A percentile compares a stretch with the other conserved stretches of the same genome.
phyloP scores from a whole-genome alignment of 768 basidiomycete genomes.

The Pleurotus sapidus region DNA sequence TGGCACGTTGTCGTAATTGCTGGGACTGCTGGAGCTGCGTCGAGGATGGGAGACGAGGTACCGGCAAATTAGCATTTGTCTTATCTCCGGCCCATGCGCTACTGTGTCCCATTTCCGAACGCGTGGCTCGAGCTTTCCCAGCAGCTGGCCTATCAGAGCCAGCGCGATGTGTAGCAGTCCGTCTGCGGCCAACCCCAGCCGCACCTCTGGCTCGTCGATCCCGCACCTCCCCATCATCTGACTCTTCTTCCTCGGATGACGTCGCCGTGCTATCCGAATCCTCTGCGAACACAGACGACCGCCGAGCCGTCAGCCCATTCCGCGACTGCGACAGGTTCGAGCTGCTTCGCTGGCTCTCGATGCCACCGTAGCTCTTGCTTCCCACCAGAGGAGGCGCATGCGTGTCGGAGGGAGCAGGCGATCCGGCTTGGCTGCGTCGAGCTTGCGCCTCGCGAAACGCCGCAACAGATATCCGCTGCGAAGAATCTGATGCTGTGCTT shows the following conservation, averaged over 20 bases:
- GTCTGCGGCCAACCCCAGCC: conserved; percentile 20
- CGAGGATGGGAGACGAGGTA: background rate
- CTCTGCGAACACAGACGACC: conserved; percentile 5
- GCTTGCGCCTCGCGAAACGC: conserved; percentile 81
- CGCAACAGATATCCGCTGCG: conserved; percentile 76
- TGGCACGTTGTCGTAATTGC: conserved; percentile 43
- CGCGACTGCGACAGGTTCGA: conserved; percentile 1
- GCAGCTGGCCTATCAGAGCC: conserved; percentile 7
- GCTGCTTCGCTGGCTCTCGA: conserved; percentile 3
- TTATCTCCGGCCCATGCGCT: conserved; percentile 7
- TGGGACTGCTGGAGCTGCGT: background rate
- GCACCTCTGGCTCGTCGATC: background rate
- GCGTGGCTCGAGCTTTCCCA: conserved; percentile 13
- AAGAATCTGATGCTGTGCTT: conserved; percentile 60
- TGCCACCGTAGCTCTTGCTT: conserved; percentile 3
- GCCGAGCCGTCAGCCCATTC: background rate
- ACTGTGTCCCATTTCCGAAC: conserved; percentile 13
- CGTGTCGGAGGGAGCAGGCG: conserved; percentile 48
- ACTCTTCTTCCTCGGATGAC: conserved; percentile 29
- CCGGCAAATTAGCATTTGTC: background rate
- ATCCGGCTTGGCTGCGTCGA: conserved; percentile 57
- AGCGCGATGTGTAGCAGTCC: conserved; percentile 27
- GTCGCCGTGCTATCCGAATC: conserved; percentile 30
- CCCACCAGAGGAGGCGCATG: conserved; percentile 8
- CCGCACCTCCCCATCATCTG: conserved; percentile 19